Evolutionary conservation across 129 eudicot species (phyloP), one percentile per base, ranked within the genome.

Genomic region (Lactuca saligna): DNA sequence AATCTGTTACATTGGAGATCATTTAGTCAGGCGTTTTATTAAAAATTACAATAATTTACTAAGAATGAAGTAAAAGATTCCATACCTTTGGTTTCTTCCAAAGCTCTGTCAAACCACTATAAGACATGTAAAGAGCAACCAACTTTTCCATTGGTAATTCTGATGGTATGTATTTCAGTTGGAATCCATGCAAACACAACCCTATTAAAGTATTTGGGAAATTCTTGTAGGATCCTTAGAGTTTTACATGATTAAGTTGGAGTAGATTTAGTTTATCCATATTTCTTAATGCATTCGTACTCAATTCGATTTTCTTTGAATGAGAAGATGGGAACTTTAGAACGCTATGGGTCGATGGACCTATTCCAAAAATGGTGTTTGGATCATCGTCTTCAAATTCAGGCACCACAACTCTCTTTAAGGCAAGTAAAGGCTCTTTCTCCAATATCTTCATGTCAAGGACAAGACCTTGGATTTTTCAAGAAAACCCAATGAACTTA

Each of bases 171-270:
- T 1, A 57, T 66, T 38, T 53, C 10, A 15, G n/a, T 2, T 42
- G 50, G 49, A 58, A 65, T 50, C 65, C 73, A 60, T 7, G 82
- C 82, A 76, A 49, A 6, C 63, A 34, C 34, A 78, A 46, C 78
- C 68, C 50, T 12, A 69, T 65, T 65, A 78, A 58, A 12, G 20
- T 20, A 16, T 46, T 8, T 0, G 82, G 82, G 46, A 78, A 78
- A 12, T 65, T 20, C 16, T 57, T 46, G 29, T 25, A 25, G 2
- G 29, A 25, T 25, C 29, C 29, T 0, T 25, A 1, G 29, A 25
- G 1, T 25, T 25, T 25, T 25, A 25, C 29, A 25, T 25, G 1
- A 25, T 1, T 25, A 2, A 25, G 2, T 25, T 25, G 29, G 29
- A 25, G 29, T 2, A 25, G 29, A 1, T 25, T 25, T 25, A 25